phyloP scores from a whole-genome alignment of 108 stramenopile genomes.

The Pseudonitzschia multistriata region DNA sequence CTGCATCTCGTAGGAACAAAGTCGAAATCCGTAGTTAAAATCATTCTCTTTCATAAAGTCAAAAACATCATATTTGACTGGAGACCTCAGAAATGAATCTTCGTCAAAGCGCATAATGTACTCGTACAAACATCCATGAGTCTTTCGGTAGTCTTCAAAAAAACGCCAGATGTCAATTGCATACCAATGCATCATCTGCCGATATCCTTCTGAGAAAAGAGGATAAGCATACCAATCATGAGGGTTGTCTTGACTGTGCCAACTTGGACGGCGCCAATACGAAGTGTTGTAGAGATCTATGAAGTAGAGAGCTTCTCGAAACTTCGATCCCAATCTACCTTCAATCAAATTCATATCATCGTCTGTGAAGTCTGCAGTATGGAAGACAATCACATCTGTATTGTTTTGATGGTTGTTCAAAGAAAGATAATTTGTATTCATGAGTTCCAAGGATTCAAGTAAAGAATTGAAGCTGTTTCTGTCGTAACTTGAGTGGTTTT shows the following conservation, averaged over 20 bases:
- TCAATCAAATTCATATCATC: constrained; percentile 35
- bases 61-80: constrained; percentile 69
- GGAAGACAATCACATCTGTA: constrained; percentile 49
- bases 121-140: constrained; percentile 44
- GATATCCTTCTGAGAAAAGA: constrained; percentile 51
- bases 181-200: constrained; percentile 81
- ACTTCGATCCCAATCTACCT: constrained; percentile 13
- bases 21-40: constrained; percentile 67
- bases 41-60: constrained; percentile 53
- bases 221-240: constrained; percentile 43
- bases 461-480: constrained; percentile 42
- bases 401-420: constrained; percentile 36
- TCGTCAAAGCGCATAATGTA: constrained; percentile 83
- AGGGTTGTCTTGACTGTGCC: constrained; percentile 43
- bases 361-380: constrained; percentile 44
- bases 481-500: constrained; percentile 46
- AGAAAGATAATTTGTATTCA: constrained; percentile 58
- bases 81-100: constrained; percentile 70
- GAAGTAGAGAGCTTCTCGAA: constrained; percentile 25
- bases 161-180: constrained; percentile 68
- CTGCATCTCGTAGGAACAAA: constrained; percentile 62
- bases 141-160: constrained; percentile 33
- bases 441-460: constrained; percentile 43
- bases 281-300: constrained; percentile 36
- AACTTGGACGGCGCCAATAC: constrained; percentile 45